Evolutionary conservation across 495 filamentous ascomycete genomes (phyloP).

Genomic region (Endocarpon pusillum): DNA sequence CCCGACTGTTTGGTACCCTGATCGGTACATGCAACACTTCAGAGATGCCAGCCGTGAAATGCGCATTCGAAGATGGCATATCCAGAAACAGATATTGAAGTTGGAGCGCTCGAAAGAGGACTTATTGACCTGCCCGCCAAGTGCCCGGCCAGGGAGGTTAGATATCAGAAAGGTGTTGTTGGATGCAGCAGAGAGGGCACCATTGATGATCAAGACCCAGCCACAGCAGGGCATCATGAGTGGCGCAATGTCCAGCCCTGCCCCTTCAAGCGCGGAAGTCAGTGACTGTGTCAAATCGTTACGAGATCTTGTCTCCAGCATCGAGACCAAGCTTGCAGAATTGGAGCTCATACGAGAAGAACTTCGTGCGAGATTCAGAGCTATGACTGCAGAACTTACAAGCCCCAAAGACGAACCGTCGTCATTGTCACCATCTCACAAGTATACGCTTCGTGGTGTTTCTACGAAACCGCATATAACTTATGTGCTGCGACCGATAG

Average conservation of each 20-base stretch:
- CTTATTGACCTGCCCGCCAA: slow-evolving; percentile 5
- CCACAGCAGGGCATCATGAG: no score
- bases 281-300: no score
- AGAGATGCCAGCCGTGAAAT: slow-evolving; percentile 36
- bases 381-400: slow-evolving; percentile 7
- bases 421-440: no score
- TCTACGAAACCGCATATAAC: slow-evolving; percentile 32
- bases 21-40: slow-evolving; percentile 53
- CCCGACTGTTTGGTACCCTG: slow-evolving; percentile 55
- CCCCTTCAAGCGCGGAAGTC: no score
- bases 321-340: slow-evolving; percentile 10
- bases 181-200: slow-evolving; percentile 4
- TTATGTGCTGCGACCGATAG: slow-evolving; percentile 25
- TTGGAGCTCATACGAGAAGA: slow-evolving; percentile 18
- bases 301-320: slow-evolving; percentile 17
- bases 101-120: slow-evolving; percentile 21
- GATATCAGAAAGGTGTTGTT: slow-evolving; percentile 5
- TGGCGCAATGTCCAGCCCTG: no score
- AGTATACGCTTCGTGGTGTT: slow-evolving; percentile 35
- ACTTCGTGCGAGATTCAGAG: slow-evolving; percentile 21
- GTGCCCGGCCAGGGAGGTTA: background rate
- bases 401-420: slow-evolving; percentile 17
- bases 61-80: slow-evolving; percentile 20
- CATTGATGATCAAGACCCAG: slow-evolving; percentile 9
- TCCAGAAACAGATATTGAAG: slow-evolving; percentile 22